Evolutionary conservation across 805 yeast genomes (phyloP).

Genomic region (Candida chauliodis): DNA sequence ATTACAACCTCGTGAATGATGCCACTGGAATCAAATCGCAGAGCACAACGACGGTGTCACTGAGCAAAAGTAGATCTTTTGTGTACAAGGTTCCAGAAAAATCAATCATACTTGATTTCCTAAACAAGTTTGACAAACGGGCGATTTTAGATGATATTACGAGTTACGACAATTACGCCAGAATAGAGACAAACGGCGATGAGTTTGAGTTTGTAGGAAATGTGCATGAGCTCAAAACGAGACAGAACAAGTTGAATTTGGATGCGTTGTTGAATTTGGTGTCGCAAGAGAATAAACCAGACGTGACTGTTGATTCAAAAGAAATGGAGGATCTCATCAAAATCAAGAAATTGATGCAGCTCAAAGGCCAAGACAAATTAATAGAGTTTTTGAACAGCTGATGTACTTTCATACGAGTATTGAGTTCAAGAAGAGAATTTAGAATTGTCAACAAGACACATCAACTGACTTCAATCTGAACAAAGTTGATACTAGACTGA

Average conservation of each 20-base stretch:
- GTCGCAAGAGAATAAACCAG: slow-evolving; percentile 8
- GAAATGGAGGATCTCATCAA: slow-evolving; percentile 52
- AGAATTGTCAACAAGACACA: too few relatives aligned
- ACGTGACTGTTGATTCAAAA: slow-evolving; percentile 13
- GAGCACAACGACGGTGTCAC: slow-evolving; percentile 15
- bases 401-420: too few relatives aligned
- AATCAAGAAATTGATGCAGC: slow-evolving; percentile 57
- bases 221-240: slow-evolving; percentile 27
- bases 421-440: too few relatives aligned
- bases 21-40: slow-evolving; percentile 14
- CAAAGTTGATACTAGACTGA: too few relatives aligned
- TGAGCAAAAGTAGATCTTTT: slow-evolving; percentile 34
- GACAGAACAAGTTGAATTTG: slow-evolving; percentile 38
- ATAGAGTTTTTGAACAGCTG: slow-evolving; percentile 48
- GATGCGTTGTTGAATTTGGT: slow-evolving; percentile 45
- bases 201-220: slow-evolving; percentile 22
- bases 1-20: slow-evolving; percentile 22
- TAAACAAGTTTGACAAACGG: slow-evolving; percentile 46
- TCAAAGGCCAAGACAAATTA: slow-evolving; percentile 68
- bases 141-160: slow-evolving; percentile 19
- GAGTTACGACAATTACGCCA: slow-evolving; percentile 21
- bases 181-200: slow-evolving; percentile 14
- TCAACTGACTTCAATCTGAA: too few relatives aligned
- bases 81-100: slow-evolving; percentile 66
- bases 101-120: slow-evolving; percentile 66